Conservation (phyloP, 495 filamentous ascomycete genomes). For the Trichoderma erinaceum region DNA sequence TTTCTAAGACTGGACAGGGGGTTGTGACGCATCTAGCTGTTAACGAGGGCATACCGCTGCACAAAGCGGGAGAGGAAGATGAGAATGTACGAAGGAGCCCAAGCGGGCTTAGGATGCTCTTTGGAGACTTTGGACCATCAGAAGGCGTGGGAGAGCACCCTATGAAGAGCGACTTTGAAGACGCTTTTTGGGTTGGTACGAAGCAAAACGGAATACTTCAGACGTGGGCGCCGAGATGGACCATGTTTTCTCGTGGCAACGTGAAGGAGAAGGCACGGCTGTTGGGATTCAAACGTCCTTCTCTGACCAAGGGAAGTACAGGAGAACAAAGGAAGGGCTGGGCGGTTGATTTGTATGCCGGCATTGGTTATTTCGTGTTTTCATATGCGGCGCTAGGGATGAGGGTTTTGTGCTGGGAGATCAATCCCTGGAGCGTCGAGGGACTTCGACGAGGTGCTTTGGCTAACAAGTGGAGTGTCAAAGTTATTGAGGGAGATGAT, state of each 20-base stretch:
- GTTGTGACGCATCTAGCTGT: conserved; percentile 62
- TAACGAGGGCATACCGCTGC: conserved; percentile 64
- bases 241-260: conserved; percentile 90
- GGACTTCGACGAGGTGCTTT: conserved; percentile 64
- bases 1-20: conserved; percentile 38
- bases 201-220: conserved; percentile 77
- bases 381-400: conserved; percentile 68
- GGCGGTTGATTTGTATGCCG: conserved; percentile 81
- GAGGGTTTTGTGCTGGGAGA: conserved; percentile 77
- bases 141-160: conserved; percentile 17
- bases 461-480: conserved; percentile 59
- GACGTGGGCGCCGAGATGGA: conserved; percentile 78
- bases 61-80: conserved; percentile 14
- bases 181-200: conserved; percentile 68
- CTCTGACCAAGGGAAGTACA: not conserved
- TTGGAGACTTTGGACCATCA: conserved; percentile 60
- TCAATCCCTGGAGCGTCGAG: conserved; percentile 85
- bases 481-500: conserved; percentile 39
- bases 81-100: conserved; percentile 67
- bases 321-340: conserved; percentile 21
- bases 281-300: conserved; percentile 41
- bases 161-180: conserved; percentile 42
- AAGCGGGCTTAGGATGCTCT: conserved; percentile 51
- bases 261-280: conserved; percentile 81
- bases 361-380: conserved; percentile 90